phyloP scores from a whole-genome alignment of 176 grass and related monocot species.

The Triticum urartu region DNA sequence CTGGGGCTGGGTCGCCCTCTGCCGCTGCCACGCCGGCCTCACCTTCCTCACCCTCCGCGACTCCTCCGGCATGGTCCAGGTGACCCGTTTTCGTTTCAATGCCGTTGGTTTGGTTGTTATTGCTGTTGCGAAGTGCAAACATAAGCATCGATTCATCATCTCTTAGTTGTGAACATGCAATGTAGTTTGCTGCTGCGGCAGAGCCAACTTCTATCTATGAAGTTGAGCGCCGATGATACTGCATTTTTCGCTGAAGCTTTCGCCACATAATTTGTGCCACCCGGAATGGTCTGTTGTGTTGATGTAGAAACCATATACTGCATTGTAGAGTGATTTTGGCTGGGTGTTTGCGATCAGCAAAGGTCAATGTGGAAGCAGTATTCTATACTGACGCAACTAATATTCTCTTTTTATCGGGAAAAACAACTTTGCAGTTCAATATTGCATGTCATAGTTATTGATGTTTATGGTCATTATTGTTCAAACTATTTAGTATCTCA shows the following conservation, averaged over 20 bases:
- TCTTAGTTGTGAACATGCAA: neutral
- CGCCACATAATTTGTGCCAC: neutral
- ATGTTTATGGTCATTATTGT: slow-evolving; percentile 11
- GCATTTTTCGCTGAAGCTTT: neutral
- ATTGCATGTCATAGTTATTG: neutral
- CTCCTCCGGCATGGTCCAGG: slow-evolving; percentile 77
- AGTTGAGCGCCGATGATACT: neutral
- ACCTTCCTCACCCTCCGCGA: slow-evolving; percentile 87
- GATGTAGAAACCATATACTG: neutral
- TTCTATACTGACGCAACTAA: neutral
- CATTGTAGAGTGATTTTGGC: neutral
- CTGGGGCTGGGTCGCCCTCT: slow-evolving; percentile 94
- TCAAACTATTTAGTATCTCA: neutral
- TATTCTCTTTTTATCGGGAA: neutral
- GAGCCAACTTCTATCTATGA: neutral
- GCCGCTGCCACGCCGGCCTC: slow-evolving; percentile 71
- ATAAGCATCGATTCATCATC: neutral
- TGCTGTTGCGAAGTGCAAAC: neutral
- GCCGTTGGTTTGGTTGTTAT: neutral
- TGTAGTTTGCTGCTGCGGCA: neutral
- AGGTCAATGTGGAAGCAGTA: neutral
- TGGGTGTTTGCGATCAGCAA: neutral
- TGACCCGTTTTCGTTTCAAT: neutral
- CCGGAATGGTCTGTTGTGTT: neutral
- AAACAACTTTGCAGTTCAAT: neutral